Conservation (phyloP, 2,329 filamentous ascomycete species). For the Exophiala spinifera region DNA sequence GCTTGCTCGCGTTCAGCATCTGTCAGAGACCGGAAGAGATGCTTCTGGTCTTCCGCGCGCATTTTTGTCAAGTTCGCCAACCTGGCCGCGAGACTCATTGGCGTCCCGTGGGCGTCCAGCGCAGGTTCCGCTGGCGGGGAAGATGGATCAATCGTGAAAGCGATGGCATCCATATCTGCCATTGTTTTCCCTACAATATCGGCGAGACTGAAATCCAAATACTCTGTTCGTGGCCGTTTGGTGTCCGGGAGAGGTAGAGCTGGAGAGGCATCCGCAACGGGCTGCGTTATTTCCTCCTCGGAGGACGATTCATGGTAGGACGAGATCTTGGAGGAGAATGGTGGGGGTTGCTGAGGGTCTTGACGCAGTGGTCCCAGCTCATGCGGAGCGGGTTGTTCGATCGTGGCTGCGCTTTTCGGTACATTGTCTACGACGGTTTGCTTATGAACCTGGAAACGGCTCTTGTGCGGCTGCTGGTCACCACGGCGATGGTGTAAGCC, state of each 20-base stretch:
- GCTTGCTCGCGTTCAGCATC: slow-evolving; percentile 60
- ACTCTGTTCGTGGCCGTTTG: slow-evolving; percentile 29
- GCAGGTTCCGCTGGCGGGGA: slow-evolving; percentile 27
- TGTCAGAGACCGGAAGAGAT: slow-evolving; percentile 49
- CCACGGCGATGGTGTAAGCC: not conserved
- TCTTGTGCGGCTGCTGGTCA: not conserved
- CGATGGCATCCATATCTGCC: slow-evolving; percentile 47
- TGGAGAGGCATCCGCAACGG: not conserved
- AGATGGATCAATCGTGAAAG: slow-evolving; percentile 46
- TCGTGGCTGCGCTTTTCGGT: not conserved
- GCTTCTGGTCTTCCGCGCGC: slow-evolving; percentile 43
- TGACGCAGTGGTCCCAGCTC: not conserved
- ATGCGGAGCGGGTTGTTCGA: not conserved
- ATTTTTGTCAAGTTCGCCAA: slow-evolving; percentile 39
- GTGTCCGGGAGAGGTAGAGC: not conserved
- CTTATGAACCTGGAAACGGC: slow-evolving; percentile 1
- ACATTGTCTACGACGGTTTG: not conserved
- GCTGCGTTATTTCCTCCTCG: slow-evolving; percentile 18
- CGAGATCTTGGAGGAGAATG: slow-evolving; percentile 23
- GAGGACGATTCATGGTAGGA: slow-evolving; percentile 25
- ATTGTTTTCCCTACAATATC: slow-evolving; percentile 47
- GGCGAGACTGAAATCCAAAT: slow-evolving; percentile 49
- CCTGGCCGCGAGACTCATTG: slow-evolving; percentile 35
- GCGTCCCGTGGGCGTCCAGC: slow-evolving; percentile 21
- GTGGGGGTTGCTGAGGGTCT: slow-evolving; percentile 4